Base-by-base conservation (phyloP, 2,329 filamentous ascomycete genomes). In the Cercospora berteroae region DNA sequence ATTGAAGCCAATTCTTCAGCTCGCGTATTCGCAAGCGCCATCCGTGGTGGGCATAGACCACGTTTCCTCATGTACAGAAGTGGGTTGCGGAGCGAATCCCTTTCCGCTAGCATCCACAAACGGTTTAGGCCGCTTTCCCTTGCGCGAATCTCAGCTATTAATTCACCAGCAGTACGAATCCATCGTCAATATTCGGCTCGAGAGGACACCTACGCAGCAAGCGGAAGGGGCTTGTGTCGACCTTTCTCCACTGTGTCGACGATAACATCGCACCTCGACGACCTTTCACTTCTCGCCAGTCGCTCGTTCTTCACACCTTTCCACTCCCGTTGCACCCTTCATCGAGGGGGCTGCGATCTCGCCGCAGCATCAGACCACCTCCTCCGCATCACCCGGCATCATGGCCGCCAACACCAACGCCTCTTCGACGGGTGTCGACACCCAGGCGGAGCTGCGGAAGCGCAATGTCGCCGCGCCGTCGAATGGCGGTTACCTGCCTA, bases 381-480 rank as follows among this genome's bases (percentile, higher is more conserved):
- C 44, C 50, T 55, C 60, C 44, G 29, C 48, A 18, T 33, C 23
- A 55, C 67, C 55, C 65, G 62, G 64, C 72, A 70, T 60, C 66
- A 78, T 78, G 76, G 74, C 74, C 63, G 70, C 68, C 18, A 52
- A 23, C 50, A 65, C 36, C 68, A 70, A 63, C 64, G 70, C 73
- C 23, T 63, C 68, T 20, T 68, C 76, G 25, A 81, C 81, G 5
- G 82, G 81, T 70, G 75, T 77, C 5, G 79, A 83, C 67, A 73
- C 74, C 56, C 80, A 80, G 66, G 81, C 82, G 52, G 81, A 81
- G 72, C 74, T 83, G 73, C 77, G 81, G 75, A 81, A 80, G 72
- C 81, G 82, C 75, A 82, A 81, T 75, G 79, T 81, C 20, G 73
- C 77, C 64, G 75, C 63, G 31, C 74, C 76, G 55, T 72, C 76